Conservation (phyloP, 1,139 yeast species). For the Protomyces macrosporus region DNA sequence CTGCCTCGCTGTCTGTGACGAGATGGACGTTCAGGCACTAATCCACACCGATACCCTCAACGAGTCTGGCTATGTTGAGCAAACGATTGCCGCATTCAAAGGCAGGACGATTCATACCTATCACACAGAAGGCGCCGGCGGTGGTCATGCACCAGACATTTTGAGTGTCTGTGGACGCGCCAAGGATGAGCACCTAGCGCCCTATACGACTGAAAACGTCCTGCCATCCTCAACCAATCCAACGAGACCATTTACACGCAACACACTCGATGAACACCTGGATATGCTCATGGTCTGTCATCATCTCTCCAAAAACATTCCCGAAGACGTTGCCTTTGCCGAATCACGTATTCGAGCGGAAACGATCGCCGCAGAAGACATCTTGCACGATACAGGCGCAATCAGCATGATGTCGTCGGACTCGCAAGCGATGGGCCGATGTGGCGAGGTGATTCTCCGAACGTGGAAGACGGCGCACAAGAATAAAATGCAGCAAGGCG, state of each 20-base stretch:
- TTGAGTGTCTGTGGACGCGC: constrained; percentile 24
- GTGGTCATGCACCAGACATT: constrained; percentile 29
- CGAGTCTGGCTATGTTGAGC: constrained; percentile 27
- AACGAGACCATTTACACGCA: constrained; percentile 28
- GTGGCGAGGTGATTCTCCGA: constrained; percentile 29
- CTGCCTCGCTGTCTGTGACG: constrained; percentile 28
- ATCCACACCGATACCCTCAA: constrained; percentile 29
- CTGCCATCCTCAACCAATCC: constrained; percentile 29
- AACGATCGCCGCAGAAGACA: constrained; percentile 29
- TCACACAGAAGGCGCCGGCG: constrained; percentile 30
- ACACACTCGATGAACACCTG: constrained; percentile 28
- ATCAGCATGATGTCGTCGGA: constrained; percentile 30
- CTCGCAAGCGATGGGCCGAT: constrained; percentile 29
- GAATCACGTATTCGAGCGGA: constrained; percentile 30
- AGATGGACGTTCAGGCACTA: constrained; percentile 29
- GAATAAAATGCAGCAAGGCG: constrained; percentile 28
- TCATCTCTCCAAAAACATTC: constrained; percentile 27
- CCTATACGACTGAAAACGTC: constrained; percentile 19
- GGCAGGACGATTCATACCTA: constrained; percentile 29
- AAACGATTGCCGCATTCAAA: constrained; percentile 28
- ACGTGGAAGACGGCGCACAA: constrained; percentile 30
- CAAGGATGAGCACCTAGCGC: constrained; percentile 3
- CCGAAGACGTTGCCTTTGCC: constrained; percentile 30
- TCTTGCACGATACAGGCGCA: constrained; percentile 29
- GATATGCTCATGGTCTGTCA: constrained; percentile 30